Conservation (phyloP, 2,329 filamentous ascomycete genomes). For the Neonectria faginata region DNA sequence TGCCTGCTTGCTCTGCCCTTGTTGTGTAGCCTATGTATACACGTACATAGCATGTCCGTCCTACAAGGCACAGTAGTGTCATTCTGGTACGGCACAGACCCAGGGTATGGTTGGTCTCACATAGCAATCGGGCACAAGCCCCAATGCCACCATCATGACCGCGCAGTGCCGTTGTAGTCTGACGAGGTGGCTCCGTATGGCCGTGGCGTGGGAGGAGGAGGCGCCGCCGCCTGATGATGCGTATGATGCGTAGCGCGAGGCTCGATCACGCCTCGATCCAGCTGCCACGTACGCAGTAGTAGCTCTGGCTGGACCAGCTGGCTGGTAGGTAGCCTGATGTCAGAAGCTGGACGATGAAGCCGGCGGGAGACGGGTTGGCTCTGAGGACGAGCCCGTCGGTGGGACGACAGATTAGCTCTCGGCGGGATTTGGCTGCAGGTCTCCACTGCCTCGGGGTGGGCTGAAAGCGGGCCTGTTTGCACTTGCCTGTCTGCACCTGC, state of each 20-base stretch:
- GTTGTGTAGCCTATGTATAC: neutral
- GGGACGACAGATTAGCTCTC: constrained; percentile 22
- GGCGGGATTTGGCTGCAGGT: constrained; percentile 13
- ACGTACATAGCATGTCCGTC: neutral
- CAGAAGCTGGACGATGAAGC: constrained; percentile 7
- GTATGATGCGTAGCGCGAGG: neutral
- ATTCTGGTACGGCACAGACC: neutral
- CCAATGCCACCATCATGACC: constrained; percentile 1
- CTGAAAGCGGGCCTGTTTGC: neutral
- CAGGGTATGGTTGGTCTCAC: neutral
- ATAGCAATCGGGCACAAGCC: neutral
- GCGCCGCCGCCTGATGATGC: neutral
- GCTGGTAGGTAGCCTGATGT: constrained; percentile 12
- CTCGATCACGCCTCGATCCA: constrained; percentile 15
- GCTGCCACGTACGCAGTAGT: neutral
- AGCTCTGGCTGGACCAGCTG: neutral
- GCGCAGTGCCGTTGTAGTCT: neutral
- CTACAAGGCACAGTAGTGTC: constrained; percentile 3
- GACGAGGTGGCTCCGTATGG: neutral
- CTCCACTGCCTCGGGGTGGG: neutral
- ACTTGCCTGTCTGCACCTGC: neutral
- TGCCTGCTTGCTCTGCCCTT: neutral
- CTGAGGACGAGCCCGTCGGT: neutral
- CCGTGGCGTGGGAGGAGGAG: neutral
- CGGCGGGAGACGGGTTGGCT: neutral